Percentiles rank a stretch among this genome's conserved stretches.
phyloP scores from a whole-genome alignment of 306 rosid species.

The Datisca glomerata region DNA sequence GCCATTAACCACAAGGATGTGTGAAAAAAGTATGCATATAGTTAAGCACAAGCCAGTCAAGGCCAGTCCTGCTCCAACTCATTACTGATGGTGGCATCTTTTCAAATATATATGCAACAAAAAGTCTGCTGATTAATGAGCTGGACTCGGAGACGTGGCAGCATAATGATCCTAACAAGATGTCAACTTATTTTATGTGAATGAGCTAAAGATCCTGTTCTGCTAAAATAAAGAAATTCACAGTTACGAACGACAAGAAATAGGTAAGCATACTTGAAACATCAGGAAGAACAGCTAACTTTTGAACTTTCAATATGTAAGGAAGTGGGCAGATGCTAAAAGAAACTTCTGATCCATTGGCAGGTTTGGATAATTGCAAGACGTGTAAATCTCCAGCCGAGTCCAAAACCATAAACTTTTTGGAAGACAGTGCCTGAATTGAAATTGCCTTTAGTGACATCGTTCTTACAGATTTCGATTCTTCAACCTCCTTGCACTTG shows the following conservation, averaged over 20 bases:
- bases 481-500: constrained; percentile 30
- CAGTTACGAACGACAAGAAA: constrained; percentile 4
- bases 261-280: constrained; percentile 40
- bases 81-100: no score
- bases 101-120: no score
- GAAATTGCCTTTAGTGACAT: constrained; percentile 50
- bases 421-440: constrained; percentile 60
- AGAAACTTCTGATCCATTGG: constrained; percentile 38
- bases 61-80: no score
- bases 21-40: no score
- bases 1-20: no score
- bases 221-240: constrained; percentile 10
- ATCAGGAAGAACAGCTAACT: constrained; percentile 58
- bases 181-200: no score
- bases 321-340: constrained; percentile 45
- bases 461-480: constrained; percentile 21
- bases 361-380: constrained; percentile 41
- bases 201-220: no score
- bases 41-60: no score
- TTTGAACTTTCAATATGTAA: constrained; percentile 45
- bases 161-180: no score
- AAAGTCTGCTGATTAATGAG: no score
- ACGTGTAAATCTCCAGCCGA: constrained; percentile 66
- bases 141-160: no score
- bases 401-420: constrained; percentile 52